Evolutionary conservation across 257 asterid species (phyloP).

Genomic region (Solanum sejunctum): DNA sequence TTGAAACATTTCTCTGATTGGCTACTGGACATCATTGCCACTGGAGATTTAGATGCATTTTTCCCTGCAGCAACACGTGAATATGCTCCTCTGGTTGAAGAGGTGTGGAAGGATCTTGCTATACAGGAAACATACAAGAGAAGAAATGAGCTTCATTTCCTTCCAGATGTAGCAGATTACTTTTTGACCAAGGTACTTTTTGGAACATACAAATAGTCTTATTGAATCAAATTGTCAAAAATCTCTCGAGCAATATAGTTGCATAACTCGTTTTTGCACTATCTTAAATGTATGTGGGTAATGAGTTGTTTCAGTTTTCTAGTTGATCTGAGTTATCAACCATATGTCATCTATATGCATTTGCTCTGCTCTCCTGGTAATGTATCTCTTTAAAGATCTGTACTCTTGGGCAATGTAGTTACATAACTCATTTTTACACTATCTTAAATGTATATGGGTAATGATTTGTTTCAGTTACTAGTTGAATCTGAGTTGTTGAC

Average conservation of each 20-base stretch:
- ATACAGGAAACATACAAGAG: constrained; percentile 71
- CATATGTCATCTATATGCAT: not conserved
- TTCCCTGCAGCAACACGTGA: constrained; percentile 15
- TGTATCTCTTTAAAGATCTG: not conserved
- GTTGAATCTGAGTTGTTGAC: not conserved
- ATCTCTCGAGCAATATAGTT: not conserved
- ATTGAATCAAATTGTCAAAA: not conserved
- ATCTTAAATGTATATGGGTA: not conserved
- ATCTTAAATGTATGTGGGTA: not conserved
- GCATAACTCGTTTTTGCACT: not conserved
- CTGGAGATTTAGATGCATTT: constrained; percentile 85
- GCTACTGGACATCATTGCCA: constrained; percentile 88
- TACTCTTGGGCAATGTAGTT: not conserved
- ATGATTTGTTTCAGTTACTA: not conserved
- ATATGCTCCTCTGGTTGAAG: not conserved
- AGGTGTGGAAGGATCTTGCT: constrained; percentile 31
- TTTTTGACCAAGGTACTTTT: constrained; percentile 70
- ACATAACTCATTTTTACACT: not conserved
- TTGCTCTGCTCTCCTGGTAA: not conserved
- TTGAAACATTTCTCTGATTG: constrained; percentile 77
- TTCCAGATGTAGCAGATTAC: constrained; percentile 84
- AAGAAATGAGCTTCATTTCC: constrained; percentile 75
- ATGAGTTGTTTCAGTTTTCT: not conserved
- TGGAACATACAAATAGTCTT: not conserved
- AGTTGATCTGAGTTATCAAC: not conserved